Percentiles rank a stretch among this genome's conserved stretches.
Evolutionary conservation across 202 grass and related monocot species (phyloP).

Genomic region (Sporobolus alterniflorus): DNA sequence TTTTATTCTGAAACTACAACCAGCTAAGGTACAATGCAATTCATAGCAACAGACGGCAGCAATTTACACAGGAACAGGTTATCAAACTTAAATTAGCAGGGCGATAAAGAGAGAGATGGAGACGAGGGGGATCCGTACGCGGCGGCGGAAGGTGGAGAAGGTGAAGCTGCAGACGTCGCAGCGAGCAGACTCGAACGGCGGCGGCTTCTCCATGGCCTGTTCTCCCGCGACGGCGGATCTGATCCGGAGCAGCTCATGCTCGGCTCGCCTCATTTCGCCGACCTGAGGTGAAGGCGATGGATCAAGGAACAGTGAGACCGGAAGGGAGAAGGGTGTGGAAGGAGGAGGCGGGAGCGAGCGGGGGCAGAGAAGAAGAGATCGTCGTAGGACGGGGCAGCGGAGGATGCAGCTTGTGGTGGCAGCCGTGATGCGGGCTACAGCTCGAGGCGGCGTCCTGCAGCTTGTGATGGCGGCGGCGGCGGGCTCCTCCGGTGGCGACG

Average conservation of each 20-base stretch:
- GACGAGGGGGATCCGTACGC: constrained; percentile 43
- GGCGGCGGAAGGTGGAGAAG: constrained; percentile 95
- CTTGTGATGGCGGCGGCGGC: no score
- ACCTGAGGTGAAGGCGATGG: constrained; percentile 41
- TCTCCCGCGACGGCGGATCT: background rate
- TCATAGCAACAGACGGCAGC: background rate
- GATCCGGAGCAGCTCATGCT: constrained; percentile 5
- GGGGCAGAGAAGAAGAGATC: no score
- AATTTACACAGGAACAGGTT: background rate
- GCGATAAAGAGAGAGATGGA: background rate
- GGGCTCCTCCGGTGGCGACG: no score
- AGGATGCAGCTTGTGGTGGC: no score
- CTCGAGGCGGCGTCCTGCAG: no score
- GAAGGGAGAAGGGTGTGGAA: background rate
- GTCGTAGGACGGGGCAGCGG: no score
- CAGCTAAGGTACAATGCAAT: background rate
- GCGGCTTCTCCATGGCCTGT: constrained; percentile 61
- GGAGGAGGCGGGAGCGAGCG: no score
- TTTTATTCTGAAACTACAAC: background rate
- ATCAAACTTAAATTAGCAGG: background rate
- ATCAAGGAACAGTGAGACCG: constrained; percentile 14
- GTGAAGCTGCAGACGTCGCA: constrained; percentile 93
- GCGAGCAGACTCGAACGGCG: constrained; percentile 82
- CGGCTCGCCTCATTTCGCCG: constrained; percentile 21
- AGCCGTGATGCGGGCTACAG: no score